Conservation (phyloP, 2,329 filamentous ascomycete genomes). For the Monilinia polystroma region DNA sequence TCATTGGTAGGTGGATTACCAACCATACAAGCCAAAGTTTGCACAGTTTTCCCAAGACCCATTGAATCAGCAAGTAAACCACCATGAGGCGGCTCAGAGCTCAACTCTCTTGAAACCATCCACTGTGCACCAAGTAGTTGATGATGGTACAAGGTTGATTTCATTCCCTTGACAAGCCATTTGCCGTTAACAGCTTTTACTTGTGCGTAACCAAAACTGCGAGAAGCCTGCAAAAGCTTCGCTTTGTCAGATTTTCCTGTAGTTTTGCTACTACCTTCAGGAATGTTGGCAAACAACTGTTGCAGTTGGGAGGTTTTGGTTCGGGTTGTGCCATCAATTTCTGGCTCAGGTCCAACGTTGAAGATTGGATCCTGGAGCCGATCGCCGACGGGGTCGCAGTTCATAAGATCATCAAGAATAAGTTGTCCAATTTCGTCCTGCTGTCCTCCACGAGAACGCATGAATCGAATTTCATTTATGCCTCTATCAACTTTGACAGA, state of each 20-base stretch:
- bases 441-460: slow-evolving; percentile 11
- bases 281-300: slow-evolving; percentile 34
- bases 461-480: slow-evolving; percentile 1
- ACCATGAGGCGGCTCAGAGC: slow-evolving; percentile 44
- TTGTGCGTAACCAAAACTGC: slow-evolving; percentile 44
- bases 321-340: slow-evolving; percentile 24
- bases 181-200: slow-evolving; percentile 40
- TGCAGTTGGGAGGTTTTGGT: slow-evolving; percentile 35
- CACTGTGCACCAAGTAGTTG: slow-evolving; percentile 54
- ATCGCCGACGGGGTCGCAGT: slow-evolving; percentile 31
- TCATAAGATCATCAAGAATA: slow-evolving; percentile 31
- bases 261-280: slow-evolving; percentile 26
- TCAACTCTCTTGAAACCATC: slow-evolving; percentile 54
- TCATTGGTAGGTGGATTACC: slow-evolving; percentile 45
- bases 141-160: slow-evolving; percentile 46
- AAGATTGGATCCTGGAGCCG: slow-evolving; percentile 31
- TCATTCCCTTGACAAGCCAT: slow-evolving; percentile 51
- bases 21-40: slow-evolving; percentile 43
- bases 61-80: slow-evolving; percentile 62
- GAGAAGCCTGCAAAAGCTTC: slow-evolving; percentile 43
- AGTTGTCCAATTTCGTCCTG: slow-evolving; percentile 29
- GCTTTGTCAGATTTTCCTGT: slow-evolving; percentile 40
- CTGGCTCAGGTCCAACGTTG: slow-evolving; percentile 27
- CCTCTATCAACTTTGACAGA: slow-evolving; percentile 23
- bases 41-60: slow-evolving; percentile 65